These are phyloP conservation scores for Sugiyamaella japonica DNA, from an alignment of 1,139 yeast species.

Conservation along the genomic window DNA sequence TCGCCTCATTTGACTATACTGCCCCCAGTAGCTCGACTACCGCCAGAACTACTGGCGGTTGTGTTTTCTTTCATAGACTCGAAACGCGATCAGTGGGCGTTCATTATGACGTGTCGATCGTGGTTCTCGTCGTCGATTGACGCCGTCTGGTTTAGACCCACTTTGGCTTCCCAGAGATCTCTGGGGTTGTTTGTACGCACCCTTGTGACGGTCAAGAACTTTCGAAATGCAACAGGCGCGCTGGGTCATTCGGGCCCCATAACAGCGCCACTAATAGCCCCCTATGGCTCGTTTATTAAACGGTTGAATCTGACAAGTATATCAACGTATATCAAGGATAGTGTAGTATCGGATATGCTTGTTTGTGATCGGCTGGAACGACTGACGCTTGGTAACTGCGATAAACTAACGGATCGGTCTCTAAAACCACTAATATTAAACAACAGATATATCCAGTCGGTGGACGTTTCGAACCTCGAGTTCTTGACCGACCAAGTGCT, in stretches of 20 bases:
- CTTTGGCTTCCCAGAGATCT: constrained; percentile 58
- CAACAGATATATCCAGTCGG: constrained; percentile 74
- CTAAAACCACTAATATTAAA: constrained; percentile 61
- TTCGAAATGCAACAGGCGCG: constrained; percentile 16
- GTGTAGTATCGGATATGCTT: constrained; percentile 43
- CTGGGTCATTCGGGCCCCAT: constrained; percentile 7
- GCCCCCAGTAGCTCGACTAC: constrained; percentile 59
- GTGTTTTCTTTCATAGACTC: constrained; percentile 68
- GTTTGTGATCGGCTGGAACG: constrained; percentile 76
- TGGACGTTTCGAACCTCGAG: constrained; percentile 86
- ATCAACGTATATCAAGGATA: constrained; percentile 66
- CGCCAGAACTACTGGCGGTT: constrained; percentile 76
- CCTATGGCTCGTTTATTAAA: constrained; percentile 71
- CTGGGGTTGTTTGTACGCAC: constrained; percentile 38
- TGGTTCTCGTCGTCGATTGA: constrained; percentile 84
- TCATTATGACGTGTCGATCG: constrained; percentile 74
- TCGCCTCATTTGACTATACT: constrained; percentile 5
- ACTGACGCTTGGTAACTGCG: constrained; percentile 79
- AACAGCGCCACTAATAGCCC: constrained; percentile 21
- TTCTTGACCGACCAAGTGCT: constrained; percentile 68
- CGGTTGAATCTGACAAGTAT: constrained; percentile 79
- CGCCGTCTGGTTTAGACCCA: constrained; percentile 87
- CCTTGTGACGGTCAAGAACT: constrained; percentile 18
- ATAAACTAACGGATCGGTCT: constrained; percentile 60
- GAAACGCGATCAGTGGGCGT: constrained; percentile 61